These are phyloP conservation scores for Cavenderia fasciculata DNA, from an alignment of 78 protist species.

Conservation along the genomic window DNA sequence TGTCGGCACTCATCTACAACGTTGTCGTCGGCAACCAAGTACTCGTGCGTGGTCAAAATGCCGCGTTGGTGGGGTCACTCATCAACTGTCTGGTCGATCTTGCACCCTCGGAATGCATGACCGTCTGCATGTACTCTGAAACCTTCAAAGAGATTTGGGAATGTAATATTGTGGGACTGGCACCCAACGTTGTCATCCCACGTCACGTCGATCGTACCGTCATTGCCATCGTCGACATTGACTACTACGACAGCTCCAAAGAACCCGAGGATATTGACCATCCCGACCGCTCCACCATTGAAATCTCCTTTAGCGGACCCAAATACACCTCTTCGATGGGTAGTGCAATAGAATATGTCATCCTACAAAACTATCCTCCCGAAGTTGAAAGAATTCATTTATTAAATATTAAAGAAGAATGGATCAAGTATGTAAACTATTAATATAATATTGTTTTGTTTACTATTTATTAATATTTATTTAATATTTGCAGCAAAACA, in stretches of 20 bases:
- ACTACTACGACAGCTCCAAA: conserved; percentile 48
- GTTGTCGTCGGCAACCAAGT: conserved; percentile 50
- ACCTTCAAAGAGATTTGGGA: conserved; percentile 66
- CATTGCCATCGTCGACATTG: conserved; percentile 40
- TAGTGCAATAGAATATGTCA: conserved; percentile 2
- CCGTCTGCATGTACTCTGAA: conserved; percentile 4
- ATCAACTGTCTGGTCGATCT: background rate
- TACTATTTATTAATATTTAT: background rate
- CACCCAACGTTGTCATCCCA: conserved; percentile 26
- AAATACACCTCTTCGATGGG: conserved; percentile 12
- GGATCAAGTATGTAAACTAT: conserved; percentile 49
- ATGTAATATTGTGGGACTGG: conserved; percentile 43
- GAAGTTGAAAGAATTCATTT: conserved; percentile 28
- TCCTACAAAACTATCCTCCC: conserved; percentile 26
- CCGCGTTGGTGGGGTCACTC: conserved; percentile 10
- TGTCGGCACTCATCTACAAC: conserved; percentile 13
- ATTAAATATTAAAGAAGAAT: conserved; percentile 45
- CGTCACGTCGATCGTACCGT: conserved; percentile 22
- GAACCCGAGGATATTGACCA: conserved; percentile 69
- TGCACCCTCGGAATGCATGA: conserved; percentile 24
- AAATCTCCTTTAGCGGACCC: conserved; percentile 16
- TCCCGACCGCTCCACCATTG: conserved; percentile 65
- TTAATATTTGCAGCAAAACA: conserved; percentile 12
- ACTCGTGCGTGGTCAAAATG: background rate
- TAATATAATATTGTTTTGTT: background rate